phyloP scores from a whole-genome alignment of 306 rosid species.

The Trichosanthes cucumerina region DNA sequence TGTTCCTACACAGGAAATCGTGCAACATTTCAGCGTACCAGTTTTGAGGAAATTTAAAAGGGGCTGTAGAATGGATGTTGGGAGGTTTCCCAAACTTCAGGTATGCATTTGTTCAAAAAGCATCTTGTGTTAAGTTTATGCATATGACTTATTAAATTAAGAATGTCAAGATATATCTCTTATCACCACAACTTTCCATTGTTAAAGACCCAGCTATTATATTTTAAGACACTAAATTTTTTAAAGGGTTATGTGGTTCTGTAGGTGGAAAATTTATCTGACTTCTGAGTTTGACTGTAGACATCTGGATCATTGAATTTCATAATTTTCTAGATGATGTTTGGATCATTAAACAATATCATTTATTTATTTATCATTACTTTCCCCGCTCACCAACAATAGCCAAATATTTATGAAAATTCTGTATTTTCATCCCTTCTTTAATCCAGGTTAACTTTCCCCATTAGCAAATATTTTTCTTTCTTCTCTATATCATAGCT shows the following conservation, averaged over 20 bases:
- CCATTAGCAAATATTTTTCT: background rate
- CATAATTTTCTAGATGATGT: background rate
- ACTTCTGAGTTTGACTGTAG: background rate
- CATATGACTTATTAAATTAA: too few species aligned
- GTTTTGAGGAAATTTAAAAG: background rate
- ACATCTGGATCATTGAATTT: background rate
- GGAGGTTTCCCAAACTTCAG: slow-evolving; percentile 13
- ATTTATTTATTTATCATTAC: background rate
- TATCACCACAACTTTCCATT: background rate
- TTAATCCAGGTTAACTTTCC: background rate
- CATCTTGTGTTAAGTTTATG: background rate
- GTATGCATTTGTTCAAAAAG: slow-evolving; percentile 15
- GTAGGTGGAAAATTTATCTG: background rate
- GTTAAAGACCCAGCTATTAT: background rate
- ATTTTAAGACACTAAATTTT: background rate
- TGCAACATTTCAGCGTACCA: slow-evolving; percentile 11
- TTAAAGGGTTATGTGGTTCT: background rate
- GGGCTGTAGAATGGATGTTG: slow-evolving; percentile 4
- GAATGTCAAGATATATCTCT: background rate
- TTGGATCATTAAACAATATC: background rate
- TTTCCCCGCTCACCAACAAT: background rate
- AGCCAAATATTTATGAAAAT: background rate
- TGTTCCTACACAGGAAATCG: slow-evolving; percentile 6
- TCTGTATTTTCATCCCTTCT: background rate
- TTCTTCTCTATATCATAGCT: background rate